A percentile compares a stretch with the other conserved stretches of the same genome.
Conservation (phyloP, 1,284 basidiomycete genomes). For the Peniophora sp. region DNA sequence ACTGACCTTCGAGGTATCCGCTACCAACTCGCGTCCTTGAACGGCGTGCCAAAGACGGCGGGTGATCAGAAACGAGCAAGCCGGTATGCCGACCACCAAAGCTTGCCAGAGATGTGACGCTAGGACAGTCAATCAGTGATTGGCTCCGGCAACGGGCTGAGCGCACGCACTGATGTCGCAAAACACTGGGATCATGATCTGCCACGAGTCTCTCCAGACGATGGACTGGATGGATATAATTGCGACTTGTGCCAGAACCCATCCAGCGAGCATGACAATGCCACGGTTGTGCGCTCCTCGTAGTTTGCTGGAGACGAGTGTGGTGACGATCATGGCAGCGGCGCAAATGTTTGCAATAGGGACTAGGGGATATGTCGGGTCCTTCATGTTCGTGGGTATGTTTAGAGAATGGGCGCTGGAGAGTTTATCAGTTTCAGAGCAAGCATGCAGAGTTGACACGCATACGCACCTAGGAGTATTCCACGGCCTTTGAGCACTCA, state of each 20-base stretch:
- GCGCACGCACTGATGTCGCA: neutral
- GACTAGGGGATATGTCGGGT: neutral
- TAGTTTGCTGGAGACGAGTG: neutral
- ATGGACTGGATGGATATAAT: neutral
- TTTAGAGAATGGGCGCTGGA: too few species aligned
- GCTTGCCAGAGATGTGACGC: neutral
- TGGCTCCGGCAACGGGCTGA: neutral
- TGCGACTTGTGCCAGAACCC: neutral
- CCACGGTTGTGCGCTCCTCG: neutral
- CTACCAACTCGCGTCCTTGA: too few species aligned
- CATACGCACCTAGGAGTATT: too few species aligned
- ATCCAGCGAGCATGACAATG: neutral
- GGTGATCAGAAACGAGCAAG: neutral
- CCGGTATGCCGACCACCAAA: neutral
- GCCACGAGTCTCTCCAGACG: neutral
- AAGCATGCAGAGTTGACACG: too few species aligned
- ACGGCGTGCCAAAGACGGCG: neutral
- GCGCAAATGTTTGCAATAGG: neutral
- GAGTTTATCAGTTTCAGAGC: too few species aligned
- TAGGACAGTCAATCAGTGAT: too few species aligned
- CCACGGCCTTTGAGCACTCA: too few species aligned
- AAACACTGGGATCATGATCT: neutral
- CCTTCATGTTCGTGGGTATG: neutral
- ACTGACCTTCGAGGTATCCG: neutral
- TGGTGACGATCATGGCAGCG: neutral